A percentile compares a stretch with the other conserved stretches of the same genome.
phyloP scores from a whole-genome alignment of 2,329 filamentous ascomycete genomes.

The Emergomyces pasteurianus region DNA sequence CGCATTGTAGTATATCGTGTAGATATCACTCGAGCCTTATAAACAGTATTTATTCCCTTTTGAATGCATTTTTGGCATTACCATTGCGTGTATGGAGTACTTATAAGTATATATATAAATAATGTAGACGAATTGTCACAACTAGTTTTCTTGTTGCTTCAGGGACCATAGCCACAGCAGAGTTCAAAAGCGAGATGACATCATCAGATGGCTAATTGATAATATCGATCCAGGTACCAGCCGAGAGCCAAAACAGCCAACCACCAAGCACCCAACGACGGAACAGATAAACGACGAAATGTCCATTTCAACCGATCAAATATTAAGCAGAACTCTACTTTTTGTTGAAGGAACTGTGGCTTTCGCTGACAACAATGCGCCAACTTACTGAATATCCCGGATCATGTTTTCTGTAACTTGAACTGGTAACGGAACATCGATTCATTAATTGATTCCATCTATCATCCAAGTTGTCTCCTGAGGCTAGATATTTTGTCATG shows the following conservation, averaged over 20 bases:
- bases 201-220: too few relatives aligned
- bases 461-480: background rate
- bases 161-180: too few relatives aligned
- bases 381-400: background rate
- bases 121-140: background rate
- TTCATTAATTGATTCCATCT: background rate
- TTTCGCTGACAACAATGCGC: background rate
- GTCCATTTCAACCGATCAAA: background rate
- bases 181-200: background rate
- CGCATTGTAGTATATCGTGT: background rate
- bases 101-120: background rate
- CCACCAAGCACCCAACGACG: background rate
- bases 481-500: background rate
- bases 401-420: background rate
- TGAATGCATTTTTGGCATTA: background rate
- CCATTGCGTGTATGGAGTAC: background rate
- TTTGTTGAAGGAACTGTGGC: background rate
- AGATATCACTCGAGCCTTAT: background rate
- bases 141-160: too few relatives aligned
- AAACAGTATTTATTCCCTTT: background rate
- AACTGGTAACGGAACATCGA: too few relatives aligned
- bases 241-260: too few relatives aligned
- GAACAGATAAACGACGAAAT: background rate
- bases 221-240: too few relatives aligned
- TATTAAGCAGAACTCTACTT: background rate